phyloP scores from a whole-genome alignment of 1,139 yeast species.

The Pichia sp. region DNA sequence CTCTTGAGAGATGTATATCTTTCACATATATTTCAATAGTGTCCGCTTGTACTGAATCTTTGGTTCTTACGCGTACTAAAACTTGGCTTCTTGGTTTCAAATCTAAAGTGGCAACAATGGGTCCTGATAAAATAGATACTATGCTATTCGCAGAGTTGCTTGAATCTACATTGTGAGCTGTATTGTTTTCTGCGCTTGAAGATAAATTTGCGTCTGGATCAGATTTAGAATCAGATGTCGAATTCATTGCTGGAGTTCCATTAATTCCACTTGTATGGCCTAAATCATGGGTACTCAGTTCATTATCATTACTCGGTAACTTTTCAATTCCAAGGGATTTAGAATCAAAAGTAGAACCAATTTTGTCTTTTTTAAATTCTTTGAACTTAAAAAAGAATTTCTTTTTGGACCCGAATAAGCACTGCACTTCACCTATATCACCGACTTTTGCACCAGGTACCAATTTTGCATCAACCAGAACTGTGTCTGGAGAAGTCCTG shows the following conservation, averaged over 20 bases:
- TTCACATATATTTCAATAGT: slow-evolving; percentile 76
- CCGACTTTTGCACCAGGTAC: slow-evolving; percentile 64
- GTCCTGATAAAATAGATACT: slow-evolving; percentile 56
- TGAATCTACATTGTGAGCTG: neutral
- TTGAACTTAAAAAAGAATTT: slow-evolving; percentile 45
- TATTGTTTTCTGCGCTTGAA: neutral
- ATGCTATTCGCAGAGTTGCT: slow-evolving; percentile 7
- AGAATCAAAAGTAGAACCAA: neutral
- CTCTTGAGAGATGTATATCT: slow-evolving; percentile 79
- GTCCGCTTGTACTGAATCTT: slow-evolving; percentile 63
- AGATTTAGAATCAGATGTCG: no score
- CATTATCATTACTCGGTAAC: neutral
- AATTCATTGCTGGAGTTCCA: neutral
- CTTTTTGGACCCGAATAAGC: slow-evolving; percentile 34
- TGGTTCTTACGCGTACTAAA: slow-evolving; percentile 48
- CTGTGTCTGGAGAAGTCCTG: slow-evolving; percentile 53
- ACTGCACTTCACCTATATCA: slow-evolving; percentile 65
- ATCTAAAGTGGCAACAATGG: slow-evolving; percentile 58
- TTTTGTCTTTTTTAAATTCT: slow-evolving; percentile 1
- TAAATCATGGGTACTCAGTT: neutral
- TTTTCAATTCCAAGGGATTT: slow-evolving; percentile 2
- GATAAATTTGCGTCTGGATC: neutral
- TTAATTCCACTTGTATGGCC: neutral
- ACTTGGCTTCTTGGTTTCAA: slow-evolving; percentile 64
- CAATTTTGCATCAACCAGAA: slow-evolving; percentile 54